These are phyloP conservation scores for Lentinula boryana DNA, from an alignment of 768 basidiomycete species.

Conservation along the genomic window DNA sequence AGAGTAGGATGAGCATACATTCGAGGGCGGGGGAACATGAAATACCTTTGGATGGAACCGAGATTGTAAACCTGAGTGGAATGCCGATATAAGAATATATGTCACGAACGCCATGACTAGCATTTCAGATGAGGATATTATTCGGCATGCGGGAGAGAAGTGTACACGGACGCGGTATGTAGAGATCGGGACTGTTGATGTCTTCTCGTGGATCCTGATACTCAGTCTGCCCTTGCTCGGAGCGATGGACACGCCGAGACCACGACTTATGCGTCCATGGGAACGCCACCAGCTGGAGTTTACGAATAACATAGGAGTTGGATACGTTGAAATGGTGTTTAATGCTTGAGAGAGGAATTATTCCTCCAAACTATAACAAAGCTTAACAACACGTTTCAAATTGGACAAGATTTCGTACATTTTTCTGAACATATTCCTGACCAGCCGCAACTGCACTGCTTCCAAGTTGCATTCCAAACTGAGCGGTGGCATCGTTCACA, in stretches of 20 bases:
- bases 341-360: slow-evolving; percentile 69
- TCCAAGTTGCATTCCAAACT: slow-evolving; percentile 95
- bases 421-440: slow-evolving; percentile 93
- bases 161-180: slow-evolving; percentile 72
- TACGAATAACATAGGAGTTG: slow-evolving; percentile 90
- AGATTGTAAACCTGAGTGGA: slow-evolving; percentile 76
- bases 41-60: slow-evolving; percentile 73
- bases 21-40: neutral
- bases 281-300: slow-evolving; percentile 84
- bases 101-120: slow-evolving; percentile 94
- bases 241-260: slow-evolving; percentile 61
- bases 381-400: neutral
- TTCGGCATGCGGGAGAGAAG: neutral
- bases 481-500: slow-evolving; percentile 88
- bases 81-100: slow-evolving; percentile 85
- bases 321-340: slow-evolving; percentile 96
- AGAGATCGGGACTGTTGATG: slow-evolving; percentile 92
- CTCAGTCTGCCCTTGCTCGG: slow-evolving; percentile 64
- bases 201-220: slow-evolving; percentile 91
- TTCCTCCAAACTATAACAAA: slow-evolving; percentile 61
- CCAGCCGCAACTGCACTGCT: slow-evolving; percentile 88
- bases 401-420: slow-evolving; percentile 45
- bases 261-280: slow-evolving; percentile 93
- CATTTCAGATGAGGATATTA: neutral
- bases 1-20: neutral